Conservation (phyloP, 371 early-diverging fungal species). For the Haplosporangium sp. region DNA sequence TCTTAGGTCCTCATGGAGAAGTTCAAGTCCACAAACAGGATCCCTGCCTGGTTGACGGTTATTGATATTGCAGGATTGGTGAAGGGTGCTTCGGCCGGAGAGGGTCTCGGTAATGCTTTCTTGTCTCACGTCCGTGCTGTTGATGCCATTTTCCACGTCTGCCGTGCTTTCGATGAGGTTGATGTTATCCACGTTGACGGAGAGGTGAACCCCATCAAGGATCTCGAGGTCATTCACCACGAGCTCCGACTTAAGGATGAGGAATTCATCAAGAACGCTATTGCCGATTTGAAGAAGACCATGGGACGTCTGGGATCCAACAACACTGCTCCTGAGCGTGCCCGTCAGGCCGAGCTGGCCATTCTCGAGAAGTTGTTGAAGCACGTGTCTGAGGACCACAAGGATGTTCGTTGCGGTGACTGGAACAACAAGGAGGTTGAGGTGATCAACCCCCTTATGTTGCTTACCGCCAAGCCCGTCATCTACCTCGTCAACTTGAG, state of each 20-base stretch:
- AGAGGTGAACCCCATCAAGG: conserved; percentile 88
- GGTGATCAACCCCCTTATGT: conserved; percentile 83
- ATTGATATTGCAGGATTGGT: conserved; percentile 97
- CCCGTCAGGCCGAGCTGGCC: conserved; percentile 44
- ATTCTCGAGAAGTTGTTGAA: conserved; percentile 60
- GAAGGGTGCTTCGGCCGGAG: conserved; percentile 85
- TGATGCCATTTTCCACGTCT: conserved; percentile 95
- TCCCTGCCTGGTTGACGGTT: conserved; percentile 81
- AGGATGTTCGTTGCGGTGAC: conserved; percentile 68
- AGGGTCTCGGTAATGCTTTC: conserved; percentile 93
- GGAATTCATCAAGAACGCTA: conserved; percentile 70
- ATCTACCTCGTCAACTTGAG: conserved; percentile 92
- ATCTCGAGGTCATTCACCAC: conserved; percentile 89
- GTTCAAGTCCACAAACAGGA: conserved; percentile 72
- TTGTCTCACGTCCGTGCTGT: conserved; percentile 90
- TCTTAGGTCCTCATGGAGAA: conserved; percentile 68
- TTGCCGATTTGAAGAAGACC: conserved; percentile 60
- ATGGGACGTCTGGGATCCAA: conserved; percentile 49
- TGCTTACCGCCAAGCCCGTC: conserved; percentile 95
- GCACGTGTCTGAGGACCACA: conserved; percentile 57
- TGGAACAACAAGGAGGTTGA: conserved; percentile 75
- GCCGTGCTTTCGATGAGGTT: conserved; percentile 85
- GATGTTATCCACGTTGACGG: conserved; percentile 94
- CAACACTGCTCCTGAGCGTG: conserved; percentile 50
- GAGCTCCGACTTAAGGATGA: conserved; percentile 93